Evolutionary conservation across 805 yeast species (phyloP).

Genomic region (Candida corydali): DNA sequence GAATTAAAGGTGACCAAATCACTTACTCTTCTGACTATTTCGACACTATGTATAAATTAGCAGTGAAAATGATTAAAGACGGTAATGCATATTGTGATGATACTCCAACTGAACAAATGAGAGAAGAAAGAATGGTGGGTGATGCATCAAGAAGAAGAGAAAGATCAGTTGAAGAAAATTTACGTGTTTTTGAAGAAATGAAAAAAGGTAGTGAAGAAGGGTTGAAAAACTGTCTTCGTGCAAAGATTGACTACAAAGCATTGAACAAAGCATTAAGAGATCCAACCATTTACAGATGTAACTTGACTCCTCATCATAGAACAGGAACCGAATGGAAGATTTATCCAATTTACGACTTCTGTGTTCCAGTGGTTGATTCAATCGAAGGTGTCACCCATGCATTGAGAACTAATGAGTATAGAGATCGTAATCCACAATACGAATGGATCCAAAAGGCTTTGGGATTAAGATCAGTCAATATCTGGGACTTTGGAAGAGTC

Average conservation of each 20-base stretch:
- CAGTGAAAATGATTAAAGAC: slow-evolving; percentile 83
- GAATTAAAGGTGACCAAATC: slow-evolving; percentile 85
- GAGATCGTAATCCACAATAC: slow-evolving; percentile 98
- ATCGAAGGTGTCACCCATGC: slow-evolving; percentile 98
- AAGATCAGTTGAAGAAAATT: slow-evolving; percentile 87
- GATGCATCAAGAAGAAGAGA: slow-evolving; percentile 89
- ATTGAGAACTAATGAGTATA: slow-evolving; percentile 94
- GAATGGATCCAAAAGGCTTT: slow-evolving; percentile 90
- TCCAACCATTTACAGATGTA: slow-evolving; percentile 97
- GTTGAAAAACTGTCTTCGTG: slow-evolving; percentile 87
- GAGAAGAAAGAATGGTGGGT: slow-evolving; percentile 99
- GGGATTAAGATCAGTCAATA: slow-evolving; percentile 82
- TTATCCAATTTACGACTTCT: slow-evolving; percentile 98
- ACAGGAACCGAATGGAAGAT: slow-evolving; percentile 92
- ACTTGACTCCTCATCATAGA: slow-evolving; percentile 96
- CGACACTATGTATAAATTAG: slow-evolving; percentile 82
- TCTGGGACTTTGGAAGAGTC: slow-evolving; percentile 98
- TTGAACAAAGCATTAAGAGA: slow-evolving; percentile 94
- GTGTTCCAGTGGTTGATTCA: slow-evolving; percentile 95
- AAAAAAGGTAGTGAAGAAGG: slow-evolving; percentile 92
- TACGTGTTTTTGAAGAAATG: slow-evolving; percentile 88
- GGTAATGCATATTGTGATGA: slow-evolving; percentile 98
- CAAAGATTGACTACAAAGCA: slow-evolving; percentile 90
- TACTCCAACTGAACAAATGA: slow-evolving; percentile 90
- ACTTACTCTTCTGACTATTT: slow-evolving; percentile 95